These are phyloP conservation scores for Diaporthe amygdali DNA, from an alignment of 2,329 filamentous ascomycete genomes.

Conservation along the genomic window DNA sequence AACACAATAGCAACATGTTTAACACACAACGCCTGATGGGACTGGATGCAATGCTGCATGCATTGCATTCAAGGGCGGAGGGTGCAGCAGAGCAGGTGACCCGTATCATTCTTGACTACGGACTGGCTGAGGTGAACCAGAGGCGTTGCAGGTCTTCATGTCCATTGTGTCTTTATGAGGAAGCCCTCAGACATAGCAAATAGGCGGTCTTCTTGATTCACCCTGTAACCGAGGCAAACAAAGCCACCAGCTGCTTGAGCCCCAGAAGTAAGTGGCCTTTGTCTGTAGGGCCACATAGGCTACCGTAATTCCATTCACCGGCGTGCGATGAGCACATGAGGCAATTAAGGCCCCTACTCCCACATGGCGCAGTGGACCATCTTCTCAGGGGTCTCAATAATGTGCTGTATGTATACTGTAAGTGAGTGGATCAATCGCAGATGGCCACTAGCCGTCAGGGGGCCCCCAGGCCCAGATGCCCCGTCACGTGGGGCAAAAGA, in stretches of 20 bases:
- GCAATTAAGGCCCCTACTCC: neutral
- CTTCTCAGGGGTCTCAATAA: constrained; percentile 10
- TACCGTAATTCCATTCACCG: neutral
- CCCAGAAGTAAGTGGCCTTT: neutral
- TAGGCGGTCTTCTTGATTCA: neutral
- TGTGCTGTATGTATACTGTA: neutral
- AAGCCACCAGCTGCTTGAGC: neutral
- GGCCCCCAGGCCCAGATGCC: neutral
- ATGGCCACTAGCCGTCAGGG: constrained; percentile 1
- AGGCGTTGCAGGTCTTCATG: neutral
- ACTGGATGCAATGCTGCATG: neutral
- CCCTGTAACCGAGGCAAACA: neutral
- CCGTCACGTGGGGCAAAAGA: neutral
- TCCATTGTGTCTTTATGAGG: neutral
- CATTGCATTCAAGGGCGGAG: neutral
- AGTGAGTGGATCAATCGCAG: constrained; percentile 6
- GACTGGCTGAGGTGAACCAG: neutral
- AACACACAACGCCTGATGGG: neutral
- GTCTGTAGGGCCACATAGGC: neutral
- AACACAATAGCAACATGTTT: neutral
- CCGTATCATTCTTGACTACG: neutral
- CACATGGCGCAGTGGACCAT: constrained; percentile 2
- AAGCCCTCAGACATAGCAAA: no score
- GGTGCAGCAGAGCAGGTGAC: neutral
- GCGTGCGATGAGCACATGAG: constrained; percentile 3